Conservation (phyloP, 83 land plant species). For the Picea abies region DNA sequence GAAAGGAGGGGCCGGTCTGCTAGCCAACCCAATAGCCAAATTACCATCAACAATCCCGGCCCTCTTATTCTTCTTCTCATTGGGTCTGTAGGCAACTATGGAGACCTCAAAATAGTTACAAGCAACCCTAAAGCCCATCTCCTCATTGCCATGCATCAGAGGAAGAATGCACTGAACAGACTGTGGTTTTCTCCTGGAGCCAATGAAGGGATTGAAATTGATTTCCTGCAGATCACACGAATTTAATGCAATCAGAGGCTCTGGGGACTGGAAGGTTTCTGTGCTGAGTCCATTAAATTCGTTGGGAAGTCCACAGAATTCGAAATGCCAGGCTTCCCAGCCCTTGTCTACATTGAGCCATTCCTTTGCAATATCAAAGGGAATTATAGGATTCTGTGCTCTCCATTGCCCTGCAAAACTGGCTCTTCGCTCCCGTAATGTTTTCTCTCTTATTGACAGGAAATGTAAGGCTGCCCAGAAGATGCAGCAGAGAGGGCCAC, state of each 20-base stretch:
- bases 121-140: not conserved
- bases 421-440: constrained; percentile 4
- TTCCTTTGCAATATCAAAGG: not conserved
- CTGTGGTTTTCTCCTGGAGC: constrained; percentile 13
- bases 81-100: constrained; percentile 14
- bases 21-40: constrained; percentile 24
- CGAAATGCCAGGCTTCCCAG: constrained; percentile 19
- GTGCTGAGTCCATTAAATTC: constrained; percentile 33
- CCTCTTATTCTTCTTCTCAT: not conserved
- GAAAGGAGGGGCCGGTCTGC: constrained; percentile 29
- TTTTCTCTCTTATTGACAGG: constrained; percentile 10
- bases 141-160: constrained; percentile 11
- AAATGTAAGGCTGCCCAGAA: constrained; percentile 15
- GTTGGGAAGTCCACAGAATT: constrained; percentile 13
- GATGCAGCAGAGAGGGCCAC: constrained; percentile 29
- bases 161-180: constrained; percentile 28
- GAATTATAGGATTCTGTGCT: constrained; percentile 16
- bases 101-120: constrained; percentile 28
- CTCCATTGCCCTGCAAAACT: constrained; percentile 29
- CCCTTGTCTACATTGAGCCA: not conserved
- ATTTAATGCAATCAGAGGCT: constrained; percentile 6
- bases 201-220: constrained; percentile 18
- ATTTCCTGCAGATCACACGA: constrained; percentile 17
- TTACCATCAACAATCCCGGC: not conserved
- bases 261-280: constrained; percentile 22